Conservation (phyloP, 192 early-diverging fungal species). For the Backusella tarrabulga region DNA sequence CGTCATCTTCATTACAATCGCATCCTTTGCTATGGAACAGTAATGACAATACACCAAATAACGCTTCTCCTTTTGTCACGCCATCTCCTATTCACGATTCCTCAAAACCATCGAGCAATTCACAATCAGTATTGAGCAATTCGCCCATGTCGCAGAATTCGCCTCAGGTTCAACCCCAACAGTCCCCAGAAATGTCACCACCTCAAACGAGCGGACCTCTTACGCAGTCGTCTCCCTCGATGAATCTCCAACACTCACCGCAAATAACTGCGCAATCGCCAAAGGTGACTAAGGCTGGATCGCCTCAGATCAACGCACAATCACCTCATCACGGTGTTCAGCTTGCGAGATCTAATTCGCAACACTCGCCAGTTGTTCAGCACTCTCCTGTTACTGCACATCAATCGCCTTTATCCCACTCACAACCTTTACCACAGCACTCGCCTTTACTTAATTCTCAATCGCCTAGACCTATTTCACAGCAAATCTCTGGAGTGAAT, state of each 20-base stretch:
- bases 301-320: neutral
- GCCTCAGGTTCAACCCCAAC: neutral
- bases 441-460: neutral
- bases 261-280: neutral
- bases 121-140: neutral
- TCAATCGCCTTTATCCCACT: neutral
- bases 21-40: neutral
- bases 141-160: conserved; percentile 3
- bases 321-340: neutral
- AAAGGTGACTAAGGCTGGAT: neutral
- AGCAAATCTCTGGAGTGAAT: neutral
- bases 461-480: neutral
- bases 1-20: conserved; percentile 8
- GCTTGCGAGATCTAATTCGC: neutral
- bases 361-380: neutral
- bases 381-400: neutral
- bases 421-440: conserved; percentile 5
- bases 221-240: neutral
- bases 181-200: neutral
- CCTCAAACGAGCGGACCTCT: neutral
- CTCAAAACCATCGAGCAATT: neutral
- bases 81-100: neutral
- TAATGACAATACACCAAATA: neutral
- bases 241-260: neutral
- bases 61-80: neutral